Conservation (phyloP, 441 rosid species). For the Aleurites moluccanus region DNA sequence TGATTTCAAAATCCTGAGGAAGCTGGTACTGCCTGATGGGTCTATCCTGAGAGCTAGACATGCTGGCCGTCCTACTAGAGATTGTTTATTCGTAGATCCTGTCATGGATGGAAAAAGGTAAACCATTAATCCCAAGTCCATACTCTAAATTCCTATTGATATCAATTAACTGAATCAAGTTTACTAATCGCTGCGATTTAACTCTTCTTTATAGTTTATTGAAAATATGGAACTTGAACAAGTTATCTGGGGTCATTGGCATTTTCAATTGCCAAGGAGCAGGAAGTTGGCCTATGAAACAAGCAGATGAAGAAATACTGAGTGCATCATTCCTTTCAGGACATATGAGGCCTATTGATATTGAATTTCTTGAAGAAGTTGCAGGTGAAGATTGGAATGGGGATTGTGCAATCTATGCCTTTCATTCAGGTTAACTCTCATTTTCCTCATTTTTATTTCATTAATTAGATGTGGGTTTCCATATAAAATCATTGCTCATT, state of each 20-base stretch:
- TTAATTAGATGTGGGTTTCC: background rate
- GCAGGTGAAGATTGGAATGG: conserved; percentile 48
- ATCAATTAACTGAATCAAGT: background rate
- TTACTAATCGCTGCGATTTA: too few relatives aligned
- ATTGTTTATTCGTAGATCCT: conserved; percentile 66
- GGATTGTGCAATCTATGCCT: conserved; percentile 50
- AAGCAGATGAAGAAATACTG: conserved; percentile 18
- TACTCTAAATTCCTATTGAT: background rate
- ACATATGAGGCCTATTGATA: conserved; percentile 38
- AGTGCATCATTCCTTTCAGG: conserved; percentile 33
- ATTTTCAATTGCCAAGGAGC: conserved; percentile 81
- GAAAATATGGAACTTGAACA: conserved; percentile 71
- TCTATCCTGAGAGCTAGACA: conserved; percentile 64
- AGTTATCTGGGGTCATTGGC: conserved; percentile 56
- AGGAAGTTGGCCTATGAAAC: conserved; percentile 58
- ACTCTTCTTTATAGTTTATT: conserved; percentile 39
- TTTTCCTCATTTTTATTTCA: conserved; percentile 10
- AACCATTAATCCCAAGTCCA: background rate
- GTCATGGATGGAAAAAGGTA: conserved; percentile 76
- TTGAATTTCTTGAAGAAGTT: conserved; percentile 54
- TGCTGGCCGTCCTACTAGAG: conserved; percentile 70
- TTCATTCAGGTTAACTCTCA: conserved; percentile 40
- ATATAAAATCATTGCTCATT: conserved; percentile 6
- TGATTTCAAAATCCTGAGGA: conserved; percentile 65
- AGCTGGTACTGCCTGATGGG: conserved; percentile 67